Conservation (phyloP, 2,329 filamentous ascomycete species). For the Phoma sp. region DNA sequence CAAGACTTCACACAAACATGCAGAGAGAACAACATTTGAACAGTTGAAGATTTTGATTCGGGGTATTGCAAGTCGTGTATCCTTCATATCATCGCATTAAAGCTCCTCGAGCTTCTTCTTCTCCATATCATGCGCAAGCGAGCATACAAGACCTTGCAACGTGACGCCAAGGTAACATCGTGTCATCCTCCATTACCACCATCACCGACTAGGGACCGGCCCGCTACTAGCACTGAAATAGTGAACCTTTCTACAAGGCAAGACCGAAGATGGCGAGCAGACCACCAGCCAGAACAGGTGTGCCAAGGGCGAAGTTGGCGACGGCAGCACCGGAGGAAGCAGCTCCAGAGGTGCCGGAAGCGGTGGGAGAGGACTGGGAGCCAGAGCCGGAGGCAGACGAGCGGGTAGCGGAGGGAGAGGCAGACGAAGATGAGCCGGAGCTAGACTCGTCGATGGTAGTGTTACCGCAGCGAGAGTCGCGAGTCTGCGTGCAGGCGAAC, state of each 20-base stretch:
- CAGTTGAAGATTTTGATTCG: conserved; percentile 33
- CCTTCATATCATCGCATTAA: conserved; percentile 48
- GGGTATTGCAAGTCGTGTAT: conserved; percentile 45
- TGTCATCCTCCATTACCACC: conserved; percentile 32
- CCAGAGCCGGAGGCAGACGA: conserved; percentile 33
- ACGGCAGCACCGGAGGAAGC: conserved; percentile 52
- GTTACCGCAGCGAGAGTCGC: conserved; percentile 59
- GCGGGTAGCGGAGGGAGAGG: conserved; percentile 23
- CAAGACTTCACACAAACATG: conserved; percentile 1
- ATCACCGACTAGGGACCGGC: conserved; percentile 33
- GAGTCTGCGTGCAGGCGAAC: conserved; percentile 54
- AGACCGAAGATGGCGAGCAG: conserved; percentile 65
- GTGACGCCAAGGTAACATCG: conserved; percentile 28
- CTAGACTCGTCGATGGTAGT: conserved; percentile 48
- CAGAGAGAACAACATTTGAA: conserved; percentile 6
- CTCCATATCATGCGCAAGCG: conserved; percentile 26
- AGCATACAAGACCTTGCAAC: conserved; percentile 31
- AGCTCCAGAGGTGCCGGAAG: conserved; percentile 26
- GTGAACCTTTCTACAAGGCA: conserved; percentile 58
- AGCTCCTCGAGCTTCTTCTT: conserved; percentile 28
- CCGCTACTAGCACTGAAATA: conserved; percentile 26
- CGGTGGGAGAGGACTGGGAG: conserved; percentile 5
- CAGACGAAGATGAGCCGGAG: conserved; percentile 25
- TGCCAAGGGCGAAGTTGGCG: conserved; percentile 56
- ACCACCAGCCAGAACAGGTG: conserved; percentile 60